These are phyloP conservation scores for Trifolium subterraneum DNA, from an alignment of 306 rosid species.

Conservation along the genomic window DNA sequence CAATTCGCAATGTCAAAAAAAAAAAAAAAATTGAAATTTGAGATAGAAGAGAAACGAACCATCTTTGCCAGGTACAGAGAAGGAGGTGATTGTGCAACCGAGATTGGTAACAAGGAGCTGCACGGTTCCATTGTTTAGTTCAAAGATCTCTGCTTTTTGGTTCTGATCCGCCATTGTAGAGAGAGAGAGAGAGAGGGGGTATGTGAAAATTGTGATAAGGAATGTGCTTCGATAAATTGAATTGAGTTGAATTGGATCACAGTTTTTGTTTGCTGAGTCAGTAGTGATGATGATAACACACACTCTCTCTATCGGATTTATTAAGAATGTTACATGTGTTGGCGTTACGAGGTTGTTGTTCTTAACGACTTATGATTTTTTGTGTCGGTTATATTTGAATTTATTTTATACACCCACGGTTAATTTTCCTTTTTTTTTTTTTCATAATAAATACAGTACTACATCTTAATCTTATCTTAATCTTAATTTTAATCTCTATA, in stretches of 20 bases:
- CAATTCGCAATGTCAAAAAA: background rate
- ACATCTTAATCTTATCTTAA: too few species aligned
- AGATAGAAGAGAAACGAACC: conserved; percentile 48
- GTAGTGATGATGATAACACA: background rate
- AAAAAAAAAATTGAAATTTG: background rate
- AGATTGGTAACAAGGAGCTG: conserved; percentile 67
- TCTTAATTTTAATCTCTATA: too few species aligned
- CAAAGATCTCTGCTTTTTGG: conserved; percentile 73
- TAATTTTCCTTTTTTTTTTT: too few species aligned
- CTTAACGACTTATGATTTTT: too few species aligned
- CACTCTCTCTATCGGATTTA: background rate
- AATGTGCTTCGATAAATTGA: background rate
- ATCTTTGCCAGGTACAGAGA: conserved; percentile 78
- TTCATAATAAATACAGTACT: too few species aligned
- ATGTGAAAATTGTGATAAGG: background rate
- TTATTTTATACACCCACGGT: too few species aligned
- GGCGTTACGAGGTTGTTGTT: background rate
- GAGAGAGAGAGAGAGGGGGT: background rate
- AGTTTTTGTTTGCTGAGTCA: conserved; percentile 6
- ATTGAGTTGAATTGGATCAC: background rate
- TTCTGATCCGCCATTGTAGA: conserved; percentile 76
- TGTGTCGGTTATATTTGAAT: background rate
- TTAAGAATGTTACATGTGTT: background rate
- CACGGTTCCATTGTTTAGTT: conserved; percentile 87
- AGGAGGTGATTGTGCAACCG: conserved; percentile 93